These are phyloP conservation scores for Ramalina peruviana DNA, from an alignment of 495 filamentous ascomycete species.

Conservation along the genomic window DNA sequence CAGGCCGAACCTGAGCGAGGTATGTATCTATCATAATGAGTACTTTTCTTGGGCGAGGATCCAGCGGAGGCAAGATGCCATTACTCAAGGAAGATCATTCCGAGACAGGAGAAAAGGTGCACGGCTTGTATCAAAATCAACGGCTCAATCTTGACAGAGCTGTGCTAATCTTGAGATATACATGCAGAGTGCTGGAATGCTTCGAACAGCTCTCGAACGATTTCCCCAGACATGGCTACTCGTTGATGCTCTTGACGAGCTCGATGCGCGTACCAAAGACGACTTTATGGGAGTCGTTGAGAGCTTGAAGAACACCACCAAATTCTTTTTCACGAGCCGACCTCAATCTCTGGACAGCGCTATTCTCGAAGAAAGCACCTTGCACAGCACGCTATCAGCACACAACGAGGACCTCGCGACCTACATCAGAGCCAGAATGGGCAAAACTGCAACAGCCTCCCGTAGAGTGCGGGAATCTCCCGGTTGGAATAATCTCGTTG, in stretches of 20 bases:
- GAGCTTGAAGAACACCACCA: background rate
- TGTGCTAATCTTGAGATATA: no score
- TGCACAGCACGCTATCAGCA: background rate
- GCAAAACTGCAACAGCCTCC: background rate
- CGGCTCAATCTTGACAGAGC: no score
- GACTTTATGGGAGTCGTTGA: background rate
- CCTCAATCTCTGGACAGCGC: background rate
- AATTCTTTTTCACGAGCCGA: background rate
- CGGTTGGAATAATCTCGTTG: background rate
- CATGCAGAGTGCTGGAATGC: background rate
- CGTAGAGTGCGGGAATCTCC: background rate
- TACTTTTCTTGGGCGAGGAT: no score
- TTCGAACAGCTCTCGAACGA: background rate
- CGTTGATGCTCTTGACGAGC: slow-evolving; percentile 1
- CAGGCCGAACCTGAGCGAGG: background rate
- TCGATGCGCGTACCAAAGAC: background rate
- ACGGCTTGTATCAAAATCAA: no score
- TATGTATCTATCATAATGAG: no score
- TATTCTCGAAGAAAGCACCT: background rate
- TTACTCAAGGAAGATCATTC: no score
- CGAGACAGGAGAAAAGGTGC: no score
- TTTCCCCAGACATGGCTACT: background rate
- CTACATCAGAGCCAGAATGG: background rate
- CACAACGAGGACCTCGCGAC: background rate
- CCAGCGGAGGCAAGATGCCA: no score